Conservation (phyloP, 768 basidiomycete species). For the Hericium alpestre region DNA sequence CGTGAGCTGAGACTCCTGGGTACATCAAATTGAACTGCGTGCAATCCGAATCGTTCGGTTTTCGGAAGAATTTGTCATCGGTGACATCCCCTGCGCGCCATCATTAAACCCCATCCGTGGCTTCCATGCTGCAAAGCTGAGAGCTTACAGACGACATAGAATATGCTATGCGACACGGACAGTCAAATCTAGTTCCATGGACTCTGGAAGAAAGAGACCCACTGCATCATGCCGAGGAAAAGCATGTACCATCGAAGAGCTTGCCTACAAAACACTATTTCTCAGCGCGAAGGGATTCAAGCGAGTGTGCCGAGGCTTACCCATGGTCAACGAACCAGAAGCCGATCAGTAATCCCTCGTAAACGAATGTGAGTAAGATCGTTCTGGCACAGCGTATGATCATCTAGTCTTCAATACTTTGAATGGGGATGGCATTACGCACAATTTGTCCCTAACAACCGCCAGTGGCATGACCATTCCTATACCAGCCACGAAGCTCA, state of each 20-base stretch:
- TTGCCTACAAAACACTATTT: slow-evolving; percentile 33
- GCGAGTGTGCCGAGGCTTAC: slow-evolving; percentile 31
- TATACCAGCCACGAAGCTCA: slow-evolving; percentile 83
- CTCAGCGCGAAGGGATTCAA: too few relatives aligned
- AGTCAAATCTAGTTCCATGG: slow-evolving; percentile 1
- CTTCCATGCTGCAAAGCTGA: background rate
- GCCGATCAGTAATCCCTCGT: slow-evolving; percentile 80
- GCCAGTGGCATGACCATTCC: slow-evolving; percentile 79
- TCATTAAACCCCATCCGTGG: background rate
- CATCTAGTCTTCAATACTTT: background rate
- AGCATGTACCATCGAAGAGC: slow-evolving; percentile 78
- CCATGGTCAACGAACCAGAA: slow-evolving; percentile 95
- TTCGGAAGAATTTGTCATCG: slow-evolving; percentile 91
- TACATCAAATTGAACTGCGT: slow-evolving; percentile 78
- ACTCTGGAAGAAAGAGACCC: slow-evolving; percentile 8
- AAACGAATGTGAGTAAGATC: slow-evolving; percentile 68
- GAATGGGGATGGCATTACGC: slow-evolving; percentile 20
- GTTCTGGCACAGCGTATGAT: slow-evolving; percentile 42
- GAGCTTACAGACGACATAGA: slow-evolving; percentile 77
- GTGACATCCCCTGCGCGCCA: slow-evolving; percentile 70
- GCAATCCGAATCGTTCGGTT: slow-evolving; percentile 86
- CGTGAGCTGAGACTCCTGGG: slow-evolving; percentile 59
- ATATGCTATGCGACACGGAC: slow-evolving; percentile 35
- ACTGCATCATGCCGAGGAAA: slow-evolving; percentile 83
- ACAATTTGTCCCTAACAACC: slow-evolving; percentile 87